Conservation (phyloP, 805 yeast genomes). For the Teunomyces gatunensis region DNA sequence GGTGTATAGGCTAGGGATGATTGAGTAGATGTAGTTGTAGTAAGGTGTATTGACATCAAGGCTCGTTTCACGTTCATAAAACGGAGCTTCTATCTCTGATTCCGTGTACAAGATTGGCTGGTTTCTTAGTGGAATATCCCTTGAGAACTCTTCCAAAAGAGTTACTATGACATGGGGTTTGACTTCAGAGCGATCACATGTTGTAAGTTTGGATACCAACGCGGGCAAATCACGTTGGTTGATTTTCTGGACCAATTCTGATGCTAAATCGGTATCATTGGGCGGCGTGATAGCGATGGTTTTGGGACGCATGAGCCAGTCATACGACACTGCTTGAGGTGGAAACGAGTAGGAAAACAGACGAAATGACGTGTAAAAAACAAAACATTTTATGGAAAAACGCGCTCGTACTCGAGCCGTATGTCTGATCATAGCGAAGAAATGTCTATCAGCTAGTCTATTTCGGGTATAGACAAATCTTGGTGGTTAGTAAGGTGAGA, state of each 20-base stretch:
- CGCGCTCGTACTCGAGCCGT: not conserved
- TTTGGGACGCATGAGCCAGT: conserved; percentile 3
- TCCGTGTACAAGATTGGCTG: conserved; percentile 1
- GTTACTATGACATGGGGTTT: conserved; percentile 4
- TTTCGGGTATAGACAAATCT: not conserved
- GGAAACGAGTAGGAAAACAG: not conserved
- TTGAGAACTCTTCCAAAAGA: conserved; percentile 3
- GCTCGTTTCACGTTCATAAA: conserved; percentile 5
- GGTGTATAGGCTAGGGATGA: conserved; percentile 21
- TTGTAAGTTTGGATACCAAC: not conserved
- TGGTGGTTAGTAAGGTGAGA: not conserved
- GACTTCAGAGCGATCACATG: not conserved
- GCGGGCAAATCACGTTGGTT: not conserved
- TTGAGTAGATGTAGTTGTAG: conserved; percentile 11
- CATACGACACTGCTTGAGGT: not conserved
- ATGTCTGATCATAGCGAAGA: not conserved
- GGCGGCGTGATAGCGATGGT: not conserved
- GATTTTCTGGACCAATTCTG: not conserved
- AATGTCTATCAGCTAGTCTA: not conserved
- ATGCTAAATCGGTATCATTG: not conserved
- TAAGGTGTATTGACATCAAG: conserved; percentile 5
- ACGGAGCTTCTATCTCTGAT: conserved; percentile 8
- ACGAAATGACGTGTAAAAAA: not conserved
- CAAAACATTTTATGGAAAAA: not conserved
- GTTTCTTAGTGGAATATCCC: not conserved